phyloP scores from a whole-genome alignment of 2,329 filamentous ascomycete genomes.

The Trichoderma sp. region DNA sequence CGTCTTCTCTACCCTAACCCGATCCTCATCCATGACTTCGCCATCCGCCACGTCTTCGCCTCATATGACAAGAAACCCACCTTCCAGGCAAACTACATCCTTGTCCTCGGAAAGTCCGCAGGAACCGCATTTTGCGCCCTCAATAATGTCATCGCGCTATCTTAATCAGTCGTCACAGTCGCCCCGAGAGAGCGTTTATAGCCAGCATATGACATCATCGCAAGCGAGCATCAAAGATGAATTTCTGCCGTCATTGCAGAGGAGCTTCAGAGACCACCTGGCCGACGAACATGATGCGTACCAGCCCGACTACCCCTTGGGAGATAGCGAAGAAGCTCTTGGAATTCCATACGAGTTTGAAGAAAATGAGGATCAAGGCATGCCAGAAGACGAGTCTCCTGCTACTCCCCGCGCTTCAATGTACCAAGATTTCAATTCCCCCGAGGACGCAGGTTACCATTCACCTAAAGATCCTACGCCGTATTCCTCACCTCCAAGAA shows the following conservation, averaged over 20 bases:
- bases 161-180: slow-evolving; percentile 27
- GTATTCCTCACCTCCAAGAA: slow-evolving; percentile 29
- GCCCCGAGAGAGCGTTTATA: slow-evolving; percentile 30
- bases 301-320: slow-evolving; percentile 39
- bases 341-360: slow-evolving; percentile 59
- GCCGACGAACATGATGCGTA: slow-evolving; percentile 32
- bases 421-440: slow-evolving; percentile 43
- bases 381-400: slow-evolving; percentile 43
- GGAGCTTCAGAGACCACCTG: slow-evolving; percentile 36
- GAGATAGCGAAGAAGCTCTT: slow-evolving; percentile 60
- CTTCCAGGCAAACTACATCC: slow-evolving; percentile 40
- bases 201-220: slow-evolving; percentile 33
- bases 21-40: slow-evolving; percentile 57
- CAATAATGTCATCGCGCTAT: slow-evolving; percentile 5
- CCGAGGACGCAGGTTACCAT: slow-evolving; percentile 40
- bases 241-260: slow-evolving; percentile 35
- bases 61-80: slow-evolving; percentile 45
- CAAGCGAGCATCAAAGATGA: slow-evolving; percentile 38
- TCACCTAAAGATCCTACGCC: slow-evolving; percentile 33
- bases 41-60: slow-evolving; percentile 57
- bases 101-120: slow-evolving; percentile 38
- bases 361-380: slow-evolving; percentile 41
- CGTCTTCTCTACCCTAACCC: slow-evolving; percentile 63
- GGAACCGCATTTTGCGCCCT: slow-evolving; percentile 27
- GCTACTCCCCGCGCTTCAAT: slow-evolving; percentile 60